Evolutionary conservation across 306 rosid genomes (phyloP).

Genomic region (Canavalia gladiata): DNA sequence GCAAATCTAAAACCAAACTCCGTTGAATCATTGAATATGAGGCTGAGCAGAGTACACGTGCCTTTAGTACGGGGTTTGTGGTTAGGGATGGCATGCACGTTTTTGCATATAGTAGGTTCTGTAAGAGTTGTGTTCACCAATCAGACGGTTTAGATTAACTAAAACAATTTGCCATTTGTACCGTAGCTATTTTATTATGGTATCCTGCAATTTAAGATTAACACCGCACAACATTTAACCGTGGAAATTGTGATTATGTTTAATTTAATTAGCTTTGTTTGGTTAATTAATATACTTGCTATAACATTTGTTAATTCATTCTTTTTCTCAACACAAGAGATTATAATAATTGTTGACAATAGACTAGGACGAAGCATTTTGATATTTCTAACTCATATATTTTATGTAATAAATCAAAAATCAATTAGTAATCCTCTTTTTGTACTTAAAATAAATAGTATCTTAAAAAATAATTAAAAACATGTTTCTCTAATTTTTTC

Average conservation of each 20-base stretch:
- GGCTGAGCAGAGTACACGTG: neutral
- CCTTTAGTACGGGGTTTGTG: neutral
- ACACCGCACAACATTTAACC: constrained; percentile 42
- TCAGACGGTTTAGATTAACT: constrained; percentile 39
- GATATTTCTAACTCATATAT: too few relatives aligned
- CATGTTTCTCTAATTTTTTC: too few relatives aligned
- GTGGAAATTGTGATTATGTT: constrained; percentile 45
- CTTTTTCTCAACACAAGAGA: neutral
- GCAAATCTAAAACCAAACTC: neutral
- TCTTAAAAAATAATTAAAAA: too few relatives aligned
- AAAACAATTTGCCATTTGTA: constrained; percentile 24
- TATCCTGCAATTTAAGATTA: neutral
- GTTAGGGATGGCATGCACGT: constrained; percentile 34
- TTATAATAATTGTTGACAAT: too few relatives aligned
- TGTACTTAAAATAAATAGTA: too few relatives aligned
- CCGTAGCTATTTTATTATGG: neutral
- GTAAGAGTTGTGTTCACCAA: constrained; percentile 48
- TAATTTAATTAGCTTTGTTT: neutral
- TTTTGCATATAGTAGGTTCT: constrained; percentile 27
- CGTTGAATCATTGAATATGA: neutral
- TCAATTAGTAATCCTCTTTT: too few relatives aligned
- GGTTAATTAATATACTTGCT: neutral
- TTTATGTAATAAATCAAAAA: too few relatives aligned
- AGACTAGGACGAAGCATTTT: too few relatives aligned
- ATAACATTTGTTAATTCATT: neutral